Evolutionary conservation across 768 basidiomycete species (phyloP).

Genomic region (Pisolithus albus): DNA sequence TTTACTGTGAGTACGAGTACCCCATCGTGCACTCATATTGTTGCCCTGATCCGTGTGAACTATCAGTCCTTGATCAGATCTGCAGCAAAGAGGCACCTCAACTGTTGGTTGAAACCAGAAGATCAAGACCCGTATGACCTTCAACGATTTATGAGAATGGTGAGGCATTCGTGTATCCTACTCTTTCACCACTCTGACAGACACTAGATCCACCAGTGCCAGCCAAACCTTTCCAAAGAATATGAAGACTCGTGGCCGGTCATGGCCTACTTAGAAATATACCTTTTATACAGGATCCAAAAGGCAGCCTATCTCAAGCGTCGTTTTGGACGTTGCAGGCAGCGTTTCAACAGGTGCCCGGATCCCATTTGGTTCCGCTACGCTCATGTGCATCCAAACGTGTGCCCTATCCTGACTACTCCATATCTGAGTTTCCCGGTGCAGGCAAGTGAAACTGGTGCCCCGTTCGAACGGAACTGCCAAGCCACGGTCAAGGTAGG

Average conservation of each 20-base stretch:
- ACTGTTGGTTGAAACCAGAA: conserved; percentile 4
- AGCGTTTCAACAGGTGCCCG: not conserved
- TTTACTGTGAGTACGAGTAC: conserved; percentile 12
- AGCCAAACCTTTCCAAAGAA: conserved; percentile 8
- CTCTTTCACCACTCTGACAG: not conserved
- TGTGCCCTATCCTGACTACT: not conserved
- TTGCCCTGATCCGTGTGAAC: not conserved
- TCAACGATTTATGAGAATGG: too few species aligned
- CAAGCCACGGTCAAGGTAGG: not conserved
- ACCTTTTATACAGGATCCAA: conserved; percentile 10
- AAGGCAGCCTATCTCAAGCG: too few species aligned
- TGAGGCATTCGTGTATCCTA: not conserved
- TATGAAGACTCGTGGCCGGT: conserved; percentile 14
- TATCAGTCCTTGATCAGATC: conserved; percentile 2
- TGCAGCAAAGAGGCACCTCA: not conserved
- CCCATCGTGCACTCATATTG: not conserved
- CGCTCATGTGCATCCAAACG: conserved; percentile 1
- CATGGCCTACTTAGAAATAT: conserved; percentile 2
- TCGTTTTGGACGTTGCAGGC: too few species aligned
- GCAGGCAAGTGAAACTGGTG: not conserved
- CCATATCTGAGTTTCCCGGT: not conserved
- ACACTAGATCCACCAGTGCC: not conserved
- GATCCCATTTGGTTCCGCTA: conserved; percentile 12
- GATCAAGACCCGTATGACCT: conserved; percentile 7
- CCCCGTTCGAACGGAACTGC: not conserved